Conservation (phyloP, 2,329 filamentous ascomycete genomes). For the Hypoxylon sp. region DNA sequence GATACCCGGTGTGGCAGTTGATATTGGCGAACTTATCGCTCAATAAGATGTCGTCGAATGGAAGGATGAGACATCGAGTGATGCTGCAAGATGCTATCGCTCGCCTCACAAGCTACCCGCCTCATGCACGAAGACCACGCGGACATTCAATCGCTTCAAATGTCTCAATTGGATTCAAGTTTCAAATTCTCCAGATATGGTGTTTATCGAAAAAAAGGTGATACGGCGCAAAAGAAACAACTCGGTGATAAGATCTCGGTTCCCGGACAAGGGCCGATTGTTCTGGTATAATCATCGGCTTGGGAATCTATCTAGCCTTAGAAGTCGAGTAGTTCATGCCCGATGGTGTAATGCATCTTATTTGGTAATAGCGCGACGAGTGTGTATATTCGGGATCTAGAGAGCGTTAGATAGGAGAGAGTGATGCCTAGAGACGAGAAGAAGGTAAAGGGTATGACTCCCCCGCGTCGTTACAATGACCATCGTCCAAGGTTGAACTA, state of each 20-base stretch:
- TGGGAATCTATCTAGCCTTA: slow-evolving; percentile 18
- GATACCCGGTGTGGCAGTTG: slow-evolving; percentile 32
- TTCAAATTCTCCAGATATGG: background rate
- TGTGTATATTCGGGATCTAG: slow-evolving; percentile 14
- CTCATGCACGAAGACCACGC: slow-evolving; percentile 1
- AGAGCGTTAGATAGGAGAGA: slow-evolving; percentile 8
- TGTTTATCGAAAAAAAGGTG: slow-evolving; percentile 4
- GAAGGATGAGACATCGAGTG: slow-evolving; percentile 29
- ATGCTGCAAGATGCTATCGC: slow-evolving; percentile 10
- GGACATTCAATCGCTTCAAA: slow-evolving; percentile 1
- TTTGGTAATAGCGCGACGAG: slow-evolving; percentile 21
- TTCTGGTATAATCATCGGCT: slow-evolving; percentile 12
- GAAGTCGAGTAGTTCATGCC: slow-evolving; percentile 25
- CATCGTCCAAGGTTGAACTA: slow-evolving; percentile 30
- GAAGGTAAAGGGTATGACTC: slow-evolving; percentile 43
- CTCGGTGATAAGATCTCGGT: slow-evolving; percentile 37
- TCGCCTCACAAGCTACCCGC: slow-evolving; percentile 7
- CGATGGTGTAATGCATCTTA: slow-evolving; percentile 39
- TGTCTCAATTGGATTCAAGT: slow-evolving; percentile 9
- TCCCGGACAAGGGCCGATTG: slow-evolving; percentile 30
- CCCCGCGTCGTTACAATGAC: slow-evolving; percentile 33
- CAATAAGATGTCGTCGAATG: slow-evolving; percentile 25
- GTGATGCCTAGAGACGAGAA: slow-evolving; percentile 8
- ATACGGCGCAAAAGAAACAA: slow-evolving; percentile 12
- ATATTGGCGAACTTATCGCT: slow-evolving; percentile 35